Evolutionary conservation across 805 yeast species (phyloP).

Genomic region (Cyberlindnera amylophila): DNA sequence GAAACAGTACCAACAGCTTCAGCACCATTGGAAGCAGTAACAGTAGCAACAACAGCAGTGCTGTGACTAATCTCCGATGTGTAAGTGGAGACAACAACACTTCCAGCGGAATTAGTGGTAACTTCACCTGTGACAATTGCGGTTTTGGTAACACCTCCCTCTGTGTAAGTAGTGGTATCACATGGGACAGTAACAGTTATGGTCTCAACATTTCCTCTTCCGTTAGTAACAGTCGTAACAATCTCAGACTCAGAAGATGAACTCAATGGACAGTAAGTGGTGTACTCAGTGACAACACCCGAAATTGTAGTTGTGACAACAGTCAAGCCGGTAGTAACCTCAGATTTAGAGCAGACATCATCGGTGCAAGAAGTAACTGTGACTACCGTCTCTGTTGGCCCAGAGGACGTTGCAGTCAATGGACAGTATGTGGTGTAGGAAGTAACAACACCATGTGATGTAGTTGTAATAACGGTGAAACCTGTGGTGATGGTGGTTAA

Average conservation of each 20-base stretch:
- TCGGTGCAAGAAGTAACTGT: slow-evolving; percentile 6
- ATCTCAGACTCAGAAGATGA: neutral
- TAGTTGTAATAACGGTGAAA: neutral
- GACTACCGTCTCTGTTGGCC: slow-evolving; percentile 1
- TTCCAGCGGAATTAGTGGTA: neutral
- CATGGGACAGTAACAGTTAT: neutral
- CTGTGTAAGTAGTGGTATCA: neutral
- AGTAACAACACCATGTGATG: neutral
- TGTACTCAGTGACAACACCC: slow-evolving; percentile 32
- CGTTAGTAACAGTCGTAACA: neutral
- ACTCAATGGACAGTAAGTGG: slow-evolving; percentile 19
- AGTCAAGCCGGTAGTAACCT: slow-evolving; percentile 8
- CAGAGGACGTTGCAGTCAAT: neutral
- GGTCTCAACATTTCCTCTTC: neutral
- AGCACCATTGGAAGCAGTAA: no score
- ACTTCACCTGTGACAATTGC: neutral
- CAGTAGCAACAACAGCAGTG: no score
- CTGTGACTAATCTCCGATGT: neutral
- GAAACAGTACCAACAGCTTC: no score
- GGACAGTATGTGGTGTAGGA: neutral
- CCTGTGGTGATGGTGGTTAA: neutral
- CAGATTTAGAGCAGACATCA: slow-evolving; percentile 1
- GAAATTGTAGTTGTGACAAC: slow-evolving; percentile 9
- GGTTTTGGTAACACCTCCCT: neutral
- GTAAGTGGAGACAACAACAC: neutral